Evolutionary conservation across 345 rosid species (phyloP).

Genomic region (Schrenkiella parvula): DNA sequence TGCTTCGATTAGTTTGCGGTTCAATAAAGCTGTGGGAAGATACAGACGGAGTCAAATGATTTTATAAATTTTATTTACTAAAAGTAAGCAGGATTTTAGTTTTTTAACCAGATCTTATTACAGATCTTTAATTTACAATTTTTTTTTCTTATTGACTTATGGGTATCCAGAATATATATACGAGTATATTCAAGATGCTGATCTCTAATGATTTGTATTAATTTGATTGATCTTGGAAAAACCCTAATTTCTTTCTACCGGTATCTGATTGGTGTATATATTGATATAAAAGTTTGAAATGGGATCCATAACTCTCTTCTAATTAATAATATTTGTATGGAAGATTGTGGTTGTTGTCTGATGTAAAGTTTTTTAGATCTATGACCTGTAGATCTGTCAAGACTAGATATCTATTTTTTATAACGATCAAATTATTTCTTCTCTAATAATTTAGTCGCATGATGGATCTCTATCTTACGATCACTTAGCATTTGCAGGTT

Average conservation of each 20-base stretch:
- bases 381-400: slow-evolving; percentile 13
- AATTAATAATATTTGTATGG: background rate
- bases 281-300: background rate
- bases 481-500: background rate
- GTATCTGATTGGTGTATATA: background rate
- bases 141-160: background rate
- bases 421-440: background rate
- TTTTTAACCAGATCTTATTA: background rate
- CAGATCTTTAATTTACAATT: background rate
- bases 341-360: slow-evolving; percentile 23
- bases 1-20: slow-evolving; percentile 37
- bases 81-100: background rate
- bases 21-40: slow-evolving; percentile 99
- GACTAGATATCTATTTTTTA: background rate
- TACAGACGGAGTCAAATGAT: slow-evolving; percentile 48
- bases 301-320: background rate
- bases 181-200: background rate
- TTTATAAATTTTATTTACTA: background rate
- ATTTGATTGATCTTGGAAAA: background rate
- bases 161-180: background rate
- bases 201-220: background rate
- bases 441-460: background rate
- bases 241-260: background rate
- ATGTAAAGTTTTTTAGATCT: slow-evolving; percentile 11
- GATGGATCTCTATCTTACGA: background rate